Evolutionary conservation across 805 yeast genomes (phyloP).

Genomic region (Cyberlindnera euphorbiiphila): DNA sequence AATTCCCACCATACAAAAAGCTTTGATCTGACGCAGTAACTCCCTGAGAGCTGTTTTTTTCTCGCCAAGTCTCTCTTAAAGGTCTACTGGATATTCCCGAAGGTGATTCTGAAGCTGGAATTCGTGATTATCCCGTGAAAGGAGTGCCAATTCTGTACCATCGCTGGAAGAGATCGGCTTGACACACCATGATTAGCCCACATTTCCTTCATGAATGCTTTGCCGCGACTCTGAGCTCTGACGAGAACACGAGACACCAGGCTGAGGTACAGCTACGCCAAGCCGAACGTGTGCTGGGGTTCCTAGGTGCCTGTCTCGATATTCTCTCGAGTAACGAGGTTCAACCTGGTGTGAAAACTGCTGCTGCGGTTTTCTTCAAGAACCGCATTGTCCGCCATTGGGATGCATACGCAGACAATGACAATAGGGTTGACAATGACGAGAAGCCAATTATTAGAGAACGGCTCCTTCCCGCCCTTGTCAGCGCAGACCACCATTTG

Average conservation of each 20-base stretch:
- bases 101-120: too few relatives aligned
- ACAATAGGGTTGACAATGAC: constrained; percentile 49
- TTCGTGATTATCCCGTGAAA: too few relatives aligned
- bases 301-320: constrained; percentile 78
- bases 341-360: constrained; percentile 50
- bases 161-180: not conserved
- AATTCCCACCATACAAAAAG: too few relatives aligned
- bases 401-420: constrained; percentile 36
- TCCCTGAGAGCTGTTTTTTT: too few relatives aligned
- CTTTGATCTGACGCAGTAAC: too few relatives aligned
- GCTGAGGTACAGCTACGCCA: constrained; percentile 67
- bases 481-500: constrained; percentile 39
- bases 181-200: constrained; percentile 53
- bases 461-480: constrained; percentile 61
- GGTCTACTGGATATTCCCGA: too few relatives aligned
- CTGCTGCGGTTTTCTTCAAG: constrained; percentile 82
- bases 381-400: constrained; percentile 67
- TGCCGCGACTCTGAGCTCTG: constrained; percentile 71
- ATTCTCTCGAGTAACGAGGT: constrained; percentile 54
- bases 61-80: too few relatives aligned
- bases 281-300: constrained; percentile 61
- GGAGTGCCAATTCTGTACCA: too few relatives aligned
- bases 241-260: constrained; percentile 52
- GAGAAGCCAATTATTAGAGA: constrained; percentile 75
- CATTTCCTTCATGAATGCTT: constrained; percentile 68